Percentiles rank a stretch among this genome's conserved stretches.
phyloP scores from a whole-genome alignment of 1,284 basidiomycete species.

The Irpex sp. region DNA sequence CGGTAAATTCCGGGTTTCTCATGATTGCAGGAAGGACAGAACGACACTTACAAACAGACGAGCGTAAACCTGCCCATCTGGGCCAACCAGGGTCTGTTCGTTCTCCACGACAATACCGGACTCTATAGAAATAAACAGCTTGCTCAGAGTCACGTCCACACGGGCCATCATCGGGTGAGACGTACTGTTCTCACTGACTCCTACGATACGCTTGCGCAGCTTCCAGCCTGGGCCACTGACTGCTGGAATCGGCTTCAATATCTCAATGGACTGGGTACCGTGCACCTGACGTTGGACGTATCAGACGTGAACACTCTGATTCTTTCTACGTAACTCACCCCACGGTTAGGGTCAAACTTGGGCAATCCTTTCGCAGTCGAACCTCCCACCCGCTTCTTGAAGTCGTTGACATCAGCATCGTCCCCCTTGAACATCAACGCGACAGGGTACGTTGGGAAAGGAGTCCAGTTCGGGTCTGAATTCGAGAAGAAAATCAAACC shows the following conservation, averaged over 20 bases:
- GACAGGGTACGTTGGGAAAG: slow-evolving; percentile 55
- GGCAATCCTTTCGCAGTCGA: slow-evolving; percentile 59
- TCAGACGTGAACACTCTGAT: not conserved
- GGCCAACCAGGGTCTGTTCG: slow-evolving; percentile 61
- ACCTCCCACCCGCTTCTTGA: slow-evolving; percentile 47
- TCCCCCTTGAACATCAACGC: slow-evolving; percentile 56
- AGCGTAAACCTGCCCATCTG: slow-evolving; percentile 62
- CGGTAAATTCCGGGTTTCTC: not conserved
- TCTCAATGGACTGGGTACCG: slow-evolving; percentile 69
- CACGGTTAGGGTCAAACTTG: slow-evolving; percentile 57
- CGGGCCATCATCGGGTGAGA: slow-evolving; percentile 2
- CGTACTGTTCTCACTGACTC: slow-evolving; percentile 77
- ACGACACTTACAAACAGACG: slow-evolving; percentile 58
- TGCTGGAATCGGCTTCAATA: slow-evolving; percentile 63
- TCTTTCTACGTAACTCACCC: slow-evolving; percentile 38
- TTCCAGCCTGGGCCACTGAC: slow-evolving; percentile 69
- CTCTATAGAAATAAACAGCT: slow-evolving; percentile 40
- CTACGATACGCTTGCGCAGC: slow-evolving; percentile 54
- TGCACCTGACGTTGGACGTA: slow-evolving; percentile 49
- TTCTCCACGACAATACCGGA: slow-evolving; percentile 72
- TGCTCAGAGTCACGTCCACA: not conserved
- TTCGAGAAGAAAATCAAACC: not conserved
- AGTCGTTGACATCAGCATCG: slow-evolving; percentile 62
- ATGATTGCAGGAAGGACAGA: not conserved
- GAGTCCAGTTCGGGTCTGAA: slow-evolving; percentile 45